A percentile compares a stretch with the other conserved stretches of the same genome.
phyloP scores from a whole-genome alignment of 768 basidiomycete genomes.

The Gymnopilus dilepis region DNA sequence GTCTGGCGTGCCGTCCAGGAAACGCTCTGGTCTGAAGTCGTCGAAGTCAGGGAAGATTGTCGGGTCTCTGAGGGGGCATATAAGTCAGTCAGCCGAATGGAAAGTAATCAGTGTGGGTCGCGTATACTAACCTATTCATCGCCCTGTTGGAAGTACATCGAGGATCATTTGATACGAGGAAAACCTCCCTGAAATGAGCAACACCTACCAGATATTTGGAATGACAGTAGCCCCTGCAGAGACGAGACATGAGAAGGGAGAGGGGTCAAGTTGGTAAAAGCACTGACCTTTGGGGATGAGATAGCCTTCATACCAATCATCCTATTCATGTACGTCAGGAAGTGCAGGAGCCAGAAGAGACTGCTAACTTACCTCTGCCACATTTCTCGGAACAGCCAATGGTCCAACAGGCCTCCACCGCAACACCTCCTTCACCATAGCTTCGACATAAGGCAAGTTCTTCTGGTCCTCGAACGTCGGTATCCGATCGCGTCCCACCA shows the following conservation, averaged over 20 bases:
- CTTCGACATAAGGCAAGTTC: not conserved
- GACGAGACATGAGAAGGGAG: not conserved
- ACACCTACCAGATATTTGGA: not conserved
- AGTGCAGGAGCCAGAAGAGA: too few relatives aligned
- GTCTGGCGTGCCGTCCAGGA: constrained; percentile 2
- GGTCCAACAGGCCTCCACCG: not conserved
- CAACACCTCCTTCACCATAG: not conserved
- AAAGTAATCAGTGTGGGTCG: too few relatives aligned
- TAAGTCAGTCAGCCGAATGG: too few relatives aligned
- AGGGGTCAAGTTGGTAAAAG: not conserved
- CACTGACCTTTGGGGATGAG: constrained; percentile 44
- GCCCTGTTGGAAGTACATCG: not conserved
- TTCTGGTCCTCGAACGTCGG: not conserved
- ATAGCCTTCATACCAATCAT: constrained; percentile 48
- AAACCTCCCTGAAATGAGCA: not conserved
- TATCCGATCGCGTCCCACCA: not conserved
- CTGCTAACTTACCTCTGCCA: too few relatives aligned
- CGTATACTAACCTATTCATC: constrained; percentile 12
- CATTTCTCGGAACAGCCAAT: not conserved
- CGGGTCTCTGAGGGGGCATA: constrained; percentile 1
- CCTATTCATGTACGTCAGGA: too few relatives aligned
- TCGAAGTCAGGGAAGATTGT: constrained; percentile 9
- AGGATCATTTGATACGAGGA: not conserved
- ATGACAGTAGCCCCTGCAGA: constrained; percentile 1
- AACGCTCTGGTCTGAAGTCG: constrained; percentile 15